These are phyloP conservation scores for Murraya paniculata DNA, from an alignment of 345 rosid genomes.

Conservation along the genomic window DNA sequence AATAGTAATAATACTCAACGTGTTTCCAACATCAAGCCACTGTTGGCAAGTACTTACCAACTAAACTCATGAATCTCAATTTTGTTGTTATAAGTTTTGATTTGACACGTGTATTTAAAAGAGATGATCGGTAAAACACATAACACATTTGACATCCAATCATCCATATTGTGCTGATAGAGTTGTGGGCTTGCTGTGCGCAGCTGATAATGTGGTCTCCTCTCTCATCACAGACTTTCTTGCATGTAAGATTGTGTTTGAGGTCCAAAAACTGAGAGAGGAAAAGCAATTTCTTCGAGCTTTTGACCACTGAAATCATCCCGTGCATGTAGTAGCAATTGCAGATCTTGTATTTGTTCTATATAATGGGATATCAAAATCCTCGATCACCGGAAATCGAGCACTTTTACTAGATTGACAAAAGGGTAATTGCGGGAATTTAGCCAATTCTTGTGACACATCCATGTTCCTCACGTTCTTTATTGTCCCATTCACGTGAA, in stretches of 20 bases:
- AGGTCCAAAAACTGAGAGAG: background rate
- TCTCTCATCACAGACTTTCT: background rate
- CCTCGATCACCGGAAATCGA: background rate
- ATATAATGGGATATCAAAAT: background rate
- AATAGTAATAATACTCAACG: no score
- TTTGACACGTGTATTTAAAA: background rate
- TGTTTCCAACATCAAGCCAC: no score
- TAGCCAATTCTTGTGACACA: conserved; percentile 9
- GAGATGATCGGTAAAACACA: background rate
- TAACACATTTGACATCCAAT: background rate
- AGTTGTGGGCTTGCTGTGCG: background rate
- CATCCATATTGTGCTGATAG: background rate
- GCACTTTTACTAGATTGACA: background rate
- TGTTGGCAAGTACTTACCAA: no score
- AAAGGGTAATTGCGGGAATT: conserved; percentile 14
- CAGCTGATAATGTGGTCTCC: background rate
- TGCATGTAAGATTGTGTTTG: background rate
- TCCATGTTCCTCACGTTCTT: conserved; percentile 16
- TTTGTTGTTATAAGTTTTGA: no score
- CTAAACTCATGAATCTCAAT: no score
- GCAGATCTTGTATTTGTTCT: background rate
- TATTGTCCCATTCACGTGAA: conserved; percentile 29
- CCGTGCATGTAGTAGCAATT: no score
- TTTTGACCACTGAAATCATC: no score
- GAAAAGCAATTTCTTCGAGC: background rate